Evolutionary conservation across 202 grass and related monocot species (phyloP).

Genomic region (Cymbopogon flexuosus): DNA sequence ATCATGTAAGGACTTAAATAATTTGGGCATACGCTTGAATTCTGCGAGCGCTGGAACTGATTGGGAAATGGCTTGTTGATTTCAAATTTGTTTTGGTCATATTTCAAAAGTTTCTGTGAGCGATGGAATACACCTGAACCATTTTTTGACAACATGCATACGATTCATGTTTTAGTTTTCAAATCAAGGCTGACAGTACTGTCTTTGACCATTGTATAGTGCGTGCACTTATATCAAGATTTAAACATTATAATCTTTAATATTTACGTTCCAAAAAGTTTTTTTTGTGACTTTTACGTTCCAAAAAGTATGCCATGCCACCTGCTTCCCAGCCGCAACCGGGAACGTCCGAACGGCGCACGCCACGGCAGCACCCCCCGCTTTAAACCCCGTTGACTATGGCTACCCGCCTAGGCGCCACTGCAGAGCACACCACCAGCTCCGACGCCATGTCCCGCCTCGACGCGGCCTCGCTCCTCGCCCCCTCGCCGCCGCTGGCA

Average conservation of each 20-base stretch:
- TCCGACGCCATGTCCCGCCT: slow-evolving; percentile 32
- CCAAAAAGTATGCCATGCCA: no score
- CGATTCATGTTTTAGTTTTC: background rate
- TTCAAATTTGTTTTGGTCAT: background rate
- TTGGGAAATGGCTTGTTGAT: background rate
- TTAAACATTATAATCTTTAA: no score
- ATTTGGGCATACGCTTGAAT: no score
- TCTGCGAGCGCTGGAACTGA: background rate
- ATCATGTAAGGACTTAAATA: no score
- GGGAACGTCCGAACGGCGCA: no score
- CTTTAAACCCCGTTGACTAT: background rate
- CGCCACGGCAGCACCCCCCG: background rate
- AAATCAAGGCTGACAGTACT: no score
- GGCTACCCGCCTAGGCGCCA: background rate
- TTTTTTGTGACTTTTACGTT: no score
- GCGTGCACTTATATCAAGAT: background rate
- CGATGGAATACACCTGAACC: background rate
- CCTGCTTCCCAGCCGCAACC: no score
- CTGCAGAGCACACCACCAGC: background rate
- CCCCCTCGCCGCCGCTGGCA: background rate
- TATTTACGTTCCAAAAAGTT: no score
- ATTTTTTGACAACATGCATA: background rate
- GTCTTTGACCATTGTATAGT: background rate
- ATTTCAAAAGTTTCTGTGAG: background rate
- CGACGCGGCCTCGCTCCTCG: slow-evolving; percentile 23